Conservation (phyloP, 2,329 filamentous ascomycete species). For the Epichloe bromicola region DNA sequence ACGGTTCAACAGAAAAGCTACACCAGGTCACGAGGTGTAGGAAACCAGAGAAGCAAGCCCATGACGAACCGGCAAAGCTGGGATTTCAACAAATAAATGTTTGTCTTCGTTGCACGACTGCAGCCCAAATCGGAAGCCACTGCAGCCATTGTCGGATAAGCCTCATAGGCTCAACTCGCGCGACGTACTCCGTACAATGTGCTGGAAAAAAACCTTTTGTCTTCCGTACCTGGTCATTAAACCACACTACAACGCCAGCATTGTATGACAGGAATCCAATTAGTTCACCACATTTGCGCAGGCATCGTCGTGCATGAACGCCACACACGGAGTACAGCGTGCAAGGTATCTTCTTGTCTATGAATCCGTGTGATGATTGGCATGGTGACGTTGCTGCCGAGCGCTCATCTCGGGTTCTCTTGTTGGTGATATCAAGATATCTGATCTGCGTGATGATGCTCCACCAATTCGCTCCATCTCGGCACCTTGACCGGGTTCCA, state of each 20-base stretch:
- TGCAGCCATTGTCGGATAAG: neutral
- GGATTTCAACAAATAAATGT: neutral
- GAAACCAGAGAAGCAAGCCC: neutral
- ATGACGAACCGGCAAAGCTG: neutral
- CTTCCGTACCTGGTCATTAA: neutral
- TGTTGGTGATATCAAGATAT: neutral
- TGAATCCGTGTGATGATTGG: neutral
- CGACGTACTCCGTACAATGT: neutral
- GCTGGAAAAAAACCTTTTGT: neutral
- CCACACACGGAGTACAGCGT: neutral
- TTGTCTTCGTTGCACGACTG: neutral
- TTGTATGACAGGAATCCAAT: neutral
- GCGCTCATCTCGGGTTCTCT: neutral
- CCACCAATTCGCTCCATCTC: neutral
- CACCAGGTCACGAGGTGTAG: neutral
- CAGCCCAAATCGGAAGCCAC: neutral
- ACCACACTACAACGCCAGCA: neutral
- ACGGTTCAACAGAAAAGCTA: neutral
- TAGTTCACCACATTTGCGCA: neutral
- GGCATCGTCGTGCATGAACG: neutral
- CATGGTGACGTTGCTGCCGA: neutral
- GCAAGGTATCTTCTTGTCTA: neutral
- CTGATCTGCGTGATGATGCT: neutral
- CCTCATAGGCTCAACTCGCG: neutral
- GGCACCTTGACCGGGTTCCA: slow-evolving; percentile 1